Evolutionary conservation across 305 asterid species (phyloP).

Genomic region (Coffea humblotiana): DNA sequence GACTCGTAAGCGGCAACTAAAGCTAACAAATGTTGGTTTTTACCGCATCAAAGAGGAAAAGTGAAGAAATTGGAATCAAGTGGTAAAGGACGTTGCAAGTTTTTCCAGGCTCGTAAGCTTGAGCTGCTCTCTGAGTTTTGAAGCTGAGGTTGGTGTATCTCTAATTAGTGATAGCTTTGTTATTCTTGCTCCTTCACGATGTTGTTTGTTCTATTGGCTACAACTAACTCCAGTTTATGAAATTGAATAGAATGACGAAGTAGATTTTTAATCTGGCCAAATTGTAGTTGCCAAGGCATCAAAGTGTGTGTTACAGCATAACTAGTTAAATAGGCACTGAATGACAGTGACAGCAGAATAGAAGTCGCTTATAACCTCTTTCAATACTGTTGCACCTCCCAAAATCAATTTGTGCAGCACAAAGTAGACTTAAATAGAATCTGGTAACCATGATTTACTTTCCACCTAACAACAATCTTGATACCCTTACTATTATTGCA

Average conservation of each 20-base stretch:
- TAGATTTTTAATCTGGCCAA: not conserved
- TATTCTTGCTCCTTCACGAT: no score
- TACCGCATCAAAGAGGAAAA: constrained; percentile 59
- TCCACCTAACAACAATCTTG: not conserved
- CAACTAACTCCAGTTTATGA: not conserved
- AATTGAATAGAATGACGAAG: not conserved
- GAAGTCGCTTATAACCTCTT: no score
- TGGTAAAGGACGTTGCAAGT: constrained; percentile 85
- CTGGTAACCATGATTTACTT: not conserved
- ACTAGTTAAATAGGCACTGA: not conserved
- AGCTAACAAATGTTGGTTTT: constrained; percentile 65
- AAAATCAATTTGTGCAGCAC: not conserved
- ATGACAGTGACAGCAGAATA: not conserved
- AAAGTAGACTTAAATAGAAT: not conserved
- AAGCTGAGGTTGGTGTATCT: constrained; percentile 8
- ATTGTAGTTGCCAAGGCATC: not conserved
- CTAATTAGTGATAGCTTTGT: not conserved
- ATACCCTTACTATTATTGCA: no score
- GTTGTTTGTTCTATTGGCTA: not conserved
- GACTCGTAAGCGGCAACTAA: constrained; percentile 65
- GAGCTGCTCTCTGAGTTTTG: constrained; percentile 70
- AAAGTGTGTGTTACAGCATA: not conserved
- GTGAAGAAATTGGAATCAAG: constrained; percentile 86
- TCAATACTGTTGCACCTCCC: no score
- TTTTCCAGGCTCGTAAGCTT: constrained; percentile 93